Evolutionary conservation across 768 basidiomycete species (phyloP), one percentile per base, ranked within the genome.

Genomic region (Hericium coralloides): DNA sequence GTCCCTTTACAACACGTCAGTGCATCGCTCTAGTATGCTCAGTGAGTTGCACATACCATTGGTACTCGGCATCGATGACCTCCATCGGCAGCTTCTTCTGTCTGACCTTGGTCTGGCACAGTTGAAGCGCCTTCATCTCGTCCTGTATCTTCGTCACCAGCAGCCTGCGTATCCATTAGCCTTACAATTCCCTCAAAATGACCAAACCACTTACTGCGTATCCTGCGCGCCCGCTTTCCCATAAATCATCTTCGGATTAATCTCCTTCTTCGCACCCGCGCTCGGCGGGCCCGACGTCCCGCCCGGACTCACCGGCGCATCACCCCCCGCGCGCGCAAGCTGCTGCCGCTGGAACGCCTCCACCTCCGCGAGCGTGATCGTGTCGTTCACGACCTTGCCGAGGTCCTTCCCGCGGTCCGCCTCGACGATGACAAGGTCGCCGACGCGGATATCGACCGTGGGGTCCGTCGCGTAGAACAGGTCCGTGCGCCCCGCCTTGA

Each of bases 51-150:
- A 25, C 43, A 1, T 56, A 94, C 94, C 94, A 98, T 68, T 99
- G 95, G 74, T 95, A 99, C 72, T 98, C 95, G 36, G 95, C 95
- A 70, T 98, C 95, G 51, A 97, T 85, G 58, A 99, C 94, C 71
- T 98, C 92, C 95, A 99, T 99, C 17, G 94, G 94, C 67, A 98
- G 73, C 68, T 93, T 93, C 74, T 95, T 90, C 69, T 93, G 92
- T 54, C 85, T 77, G 14, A 97, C 95, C 70, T 98, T 98, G 59
- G 78, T 89, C 70, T 92, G 84, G 64, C 95, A 97, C 55, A 98
- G 74, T 65, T 90, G 85, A 47, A 99, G 74, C 20, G 95, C 95
- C 72, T 95, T 94, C 56, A 83, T 72, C 72, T 99, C 95, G 70
- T 99, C 95, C 65, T 88, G 85, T 56, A 83, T 76, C 75, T 98